Evolutionary conservation across 2,329 filamentous ascomycete species (phyloP), one percentile per base, ranked within the genome.

Genomic region (Fusarium guadeloupense): DNA sequence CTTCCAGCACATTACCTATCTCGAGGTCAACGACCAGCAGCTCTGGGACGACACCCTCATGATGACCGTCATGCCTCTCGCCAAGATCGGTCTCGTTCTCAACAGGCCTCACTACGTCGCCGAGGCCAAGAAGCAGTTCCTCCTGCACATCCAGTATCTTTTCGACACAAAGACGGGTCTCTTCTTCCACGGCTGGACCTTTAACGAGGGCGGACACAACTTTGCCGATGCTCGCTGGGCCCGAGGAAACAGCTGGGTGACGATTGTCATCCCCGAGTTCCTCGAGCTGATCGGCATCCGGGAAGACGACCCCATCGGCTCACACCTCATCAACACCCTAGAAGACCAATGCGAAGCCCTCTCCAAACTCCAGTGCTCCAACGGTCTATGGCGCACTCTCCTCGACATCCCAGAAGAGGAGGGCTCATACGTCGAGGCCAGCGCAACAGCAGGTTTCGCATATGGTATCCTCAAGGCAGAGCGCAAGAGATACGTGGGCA

Each of bases 41-140:
- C 80, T 93, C 19, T 94, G 91, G 91, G 91, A 93, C 66, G 91
- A 94, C 72, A 94, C 91, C 6, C 80, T 94, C 38, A 93, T 94
- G 90, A 94, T 94, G 91, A 93, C 89, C 1, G 90, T 92, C 6
- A 78, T 93, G 75, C 91, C 91, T 2, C 80, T 93, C 16, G 90
- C 90, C 16, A 93, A 93, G 78, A 93, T 93, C 58, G 91, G 91
- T 1, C 82, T 87, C 51, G 78, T 92, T 5, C 81, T 94, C 4
- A 80, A 84, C 58, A 80, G 90, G 2, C 88, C 89, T 0, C 83
- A 89, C 64, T 94, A 94, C 71, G 80, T 93, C 21, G 88, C 86
- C 35, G 91, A 94, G 75, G 90, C 90, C 10, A 92, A 92, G 77
- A 80, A 84, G 8, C 91, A 93, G 74, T 92, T 93, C 70, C 79